Conservation (phyloP, 2,329 filamentous ascomycete genomes). For the Coniochaeta sp. region DNA sequence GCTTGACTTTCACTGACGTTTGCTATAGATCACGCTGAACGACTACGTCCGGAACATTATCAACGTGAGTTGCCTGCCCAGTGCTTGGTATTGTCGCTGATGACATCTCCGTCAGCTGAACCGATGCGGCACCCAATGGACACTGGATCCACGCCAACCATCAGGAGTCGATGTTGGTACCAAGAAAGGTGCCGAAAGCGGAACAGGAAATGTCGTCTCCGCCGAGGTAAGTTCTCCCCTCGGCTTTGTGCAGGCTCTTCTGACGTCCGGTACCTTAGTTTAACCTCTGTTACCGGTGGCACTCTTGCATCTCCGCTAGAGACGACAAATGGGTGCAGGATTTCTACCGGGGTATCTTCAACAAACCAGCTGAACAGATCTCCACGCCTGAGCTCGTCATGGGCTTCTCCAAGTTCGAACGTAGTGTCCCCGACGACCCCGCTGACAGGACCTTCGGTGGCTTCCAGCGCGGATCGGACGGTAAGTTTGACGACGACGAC, state of each 20-base stretch:
- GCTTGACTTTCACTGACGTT: neutral
- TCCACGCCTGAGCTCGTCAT: constrained; percentile 53
- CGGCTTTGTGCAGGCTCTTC: too few relatives aligned
- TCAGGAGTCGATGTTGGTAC: constrained; percentile 51
- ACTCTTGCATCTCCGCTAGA: constrained; percentile 66
- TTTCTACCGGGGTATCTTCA: constrained; percentile 57
- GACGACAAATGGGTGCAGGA: constrained; percentile 78
- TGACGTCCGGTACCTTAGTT: too few relatives aligned
- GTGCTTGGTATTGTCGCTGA: neutral
- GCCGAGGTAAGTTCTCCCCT: constrained; percentile 51
- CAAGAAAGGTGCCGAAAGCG: constrained; percentile 55
- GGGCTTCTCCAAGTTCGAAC: constrained; percentile 57
- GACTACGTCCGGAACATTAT: constrained; percentile 77
- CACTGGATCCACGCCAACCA: constrained; percentile 67
- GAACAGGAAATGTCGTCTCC: constrained; percentile 75
- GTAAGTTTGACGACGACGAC: constrained; percentile 68
- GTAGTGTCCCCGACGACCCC: constrained; percentile 57
- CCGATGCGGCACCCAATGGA: constrained; percentile 69
- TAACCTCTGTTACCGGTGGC: constrained; percentile 84
- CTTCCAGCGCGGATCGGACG: constrained; percentile 57
- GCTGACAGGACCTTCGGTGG: constrained; percentile 60
- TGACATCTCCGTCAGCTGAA: constrained; percentile 37
- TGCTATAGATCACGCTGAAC: constrained; percentile 52
- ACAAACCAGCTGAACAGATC: constrained; percentile 50
- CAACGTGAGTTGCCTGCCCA: constrained; percentile 30